These are phyloP conservation scores for Boletellus sp. DNA, from an alignment of 768 basidiomycete genomes.

Conservation along the genomic window DNA sequence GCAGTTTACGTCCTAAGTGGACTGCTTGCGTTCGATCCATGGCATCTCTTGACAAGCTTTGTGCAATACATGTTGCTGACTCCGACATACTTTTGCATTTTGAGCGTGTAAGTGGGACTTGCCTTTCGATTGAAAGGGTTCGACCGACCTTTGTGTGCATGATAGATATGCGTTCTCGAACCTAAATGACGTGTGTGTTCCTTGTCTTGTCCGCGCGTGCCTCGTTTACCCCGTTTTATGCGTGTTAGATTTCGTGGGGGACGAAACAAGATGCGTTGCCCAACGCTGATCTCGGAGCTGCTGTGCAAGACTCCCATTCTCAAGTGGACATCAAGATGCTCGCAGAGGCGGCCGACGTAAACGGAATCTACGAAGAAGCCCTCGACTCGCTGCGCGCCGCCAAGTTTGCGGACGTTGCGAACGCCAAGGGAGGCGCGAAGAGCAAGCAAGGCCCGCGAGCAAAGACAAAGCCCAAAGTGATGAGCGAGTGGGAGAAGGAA, in stretches of 20 bases:
- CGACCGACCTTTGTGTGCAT: constrained; percentile 25
- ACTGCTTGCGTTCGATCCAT: constrained; percentile 87
- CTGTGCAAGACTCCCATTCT: constrained; percentile 73
- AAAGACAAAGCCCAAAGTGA: constrained; percentile 20
- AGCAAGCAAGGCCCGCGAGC: constrained; percentile 2
- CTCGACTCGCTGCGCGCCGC: constrained; percentile 65
- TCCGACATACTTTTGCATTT: constrained; percentile 73
- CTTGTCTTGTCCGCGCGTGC: constrained; percentile 9
- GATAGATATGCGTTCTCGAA: constrained; percentile 85
- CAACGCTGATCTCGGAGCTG: constrained; percentile 78
- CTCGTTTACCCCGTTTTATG: constrained; percentile 2
- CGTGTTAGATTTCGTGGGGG: constrained; percentile 79
- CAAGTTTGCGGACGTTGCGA: constrained; percentile 35
- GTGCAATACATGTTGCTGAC: constrained; percentile 83
- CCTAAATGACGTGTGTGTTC: constrained; percentile 63
- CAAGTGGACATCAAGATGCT: constrained; percentile 88
- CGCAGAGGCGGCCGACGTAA: constrained; percentile 76
- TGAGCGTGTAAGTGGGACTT: constrained; percentile 50
- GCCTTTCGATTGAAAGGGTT: not conserved
- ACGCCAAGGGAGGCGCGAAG: constrained; percentile 2
- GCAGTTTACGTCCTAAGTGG: constrained; percentile 76
- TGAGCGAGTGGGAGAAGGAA: constrained; percentile 60
- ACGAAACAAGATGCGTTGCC: constrained; percentile 84
- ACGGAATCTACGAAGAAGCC: constrained; percentile 82
- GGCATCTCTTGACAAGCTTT: constrained; percentile 94